Conservation (phyloP, 352 stramenopile species). For the Elongisporangium anandrum region DNA sequence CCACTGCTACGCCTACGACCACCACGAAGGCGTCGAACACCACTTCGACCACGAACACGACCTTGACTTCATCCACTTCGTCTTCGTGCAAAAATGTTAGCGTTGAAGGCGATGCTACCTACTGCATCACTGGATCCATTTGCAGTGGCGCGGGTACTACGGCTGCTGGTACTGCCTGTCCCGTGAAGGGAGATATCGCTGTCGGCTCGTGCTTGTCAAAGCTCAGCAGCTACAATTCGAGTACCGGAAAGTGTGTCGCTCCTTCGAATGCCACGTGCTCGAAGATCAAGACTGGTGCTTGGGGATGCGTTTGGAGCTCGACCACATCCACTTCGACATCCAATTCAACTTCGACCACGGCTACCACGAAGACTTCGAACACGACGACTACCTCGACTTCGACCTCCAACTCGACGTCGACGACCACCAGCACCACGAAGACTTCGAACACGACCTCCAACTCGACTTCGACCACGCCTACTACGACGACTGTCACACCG, state of each 20-base stretch:
- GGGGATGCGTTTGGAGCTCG: background rate
- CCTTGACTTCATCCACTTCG: background rate
- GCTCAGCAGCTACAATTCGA: conserved; percentile 37
- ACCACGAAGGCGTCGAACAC: too few species aligned
- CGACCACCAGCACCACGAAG: background rate
- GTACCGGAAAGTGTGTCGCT: conserved; percentile 34
- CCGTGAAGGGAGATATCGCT: conserved; percentile 30
- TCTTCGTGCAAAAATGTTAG: conserved; percentile 9
- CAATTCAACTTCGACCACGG: background rate
- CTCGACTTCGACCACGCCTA: background rate
- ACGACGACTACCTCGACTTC: too few species aligned
- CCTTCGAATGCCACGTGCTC: conserved; percentile 30
- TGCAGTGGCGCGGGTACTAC: conserved; percentile 26
- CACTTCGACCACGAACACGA: background rate
- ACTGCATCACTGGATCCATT: conserved; percentile 45
- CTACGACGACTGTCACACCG: background rate
- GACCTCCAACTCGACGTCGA: too few species aligned
- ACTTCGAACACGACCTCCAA: background rate
- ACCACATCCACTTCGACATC: background rate
- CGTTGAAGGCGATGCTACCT: conserved; percentile 42
- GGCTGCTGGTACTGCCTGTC: conserved; percentile 26
- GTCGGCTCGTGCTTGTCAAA: conserved; percentile 36
- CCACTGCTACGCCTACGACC: background rate
- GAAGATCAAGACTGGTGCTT: conserved; percentile 40
- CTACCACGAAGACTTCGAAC: too few species aligned